Conservation (phyloP, 768 basidiomycete genomes). For the Macrolepiota fuliginosa region DNA sequence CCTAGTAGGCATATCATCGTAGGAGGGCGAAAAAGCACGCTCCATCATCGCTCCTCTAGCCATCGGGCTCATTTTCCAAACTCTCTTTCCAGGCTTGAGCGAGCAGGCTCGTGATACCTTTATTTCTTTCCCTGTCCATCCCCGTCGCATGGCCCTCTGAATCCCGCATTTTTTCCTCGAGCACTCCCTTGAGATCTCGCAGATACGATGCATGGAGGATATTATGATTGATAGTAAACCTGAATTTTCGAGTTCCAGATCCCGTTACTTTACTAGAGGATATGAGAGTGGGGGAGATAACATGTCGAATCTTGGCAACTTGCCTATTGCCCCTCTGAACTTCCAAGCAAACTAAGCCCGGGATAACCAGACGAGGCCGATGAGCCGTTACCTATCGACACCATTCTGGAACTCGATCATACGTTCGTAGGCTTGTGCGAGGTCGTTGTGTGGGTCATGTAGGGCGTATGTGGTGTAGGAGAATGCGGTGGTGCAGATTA, state of each 20-base stretch:
- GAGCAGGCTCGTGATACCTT: conserved; percentile 50
- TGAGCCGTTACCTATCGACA: conserved; percentile 5
- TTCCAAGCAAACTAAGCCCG: conserved; percentile 22
- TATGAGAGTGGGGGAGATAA: conserved; percentile 14
- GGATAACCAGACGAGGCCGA: conserved; percentile 3
- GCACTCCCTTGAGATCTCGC: conserved; percentile 34
- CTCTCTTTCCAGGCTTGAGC: conserved; percentile 41
- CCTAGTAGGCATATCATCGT: not conserved
- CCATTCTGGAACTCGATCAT: conserved; percentile 40
- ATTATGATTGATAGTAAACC: conserved; percentile 23
- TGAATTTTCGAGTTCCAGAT: not conserved
- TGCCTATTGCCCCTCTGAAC: not conserved
- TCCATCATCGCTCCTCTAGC: conserved; percentile 46
- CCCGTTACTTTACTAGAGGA: not conserved
- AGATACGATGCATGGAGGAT: conserved; percentile 46
- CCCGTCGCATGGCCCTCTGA: no score
- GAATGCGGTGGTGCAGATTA: no score
- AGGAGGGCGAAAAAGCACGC: conserved; percentile 13
- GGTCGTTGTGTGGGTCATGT: conserved; percentile 42
- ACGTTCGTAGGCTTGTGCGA: no score
- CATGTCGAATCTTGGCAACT: no score
- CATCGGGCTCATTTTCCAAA: conserved; percentile 26
- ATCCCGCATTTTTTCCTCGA: conserved; percentile 38
- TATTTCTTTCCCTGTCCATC: conserved; percentile 38
- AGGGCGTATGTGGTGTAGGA: conserved; percentile 45